Evolutionary conservation across 139 green algal species (phyloP).

Genomic region (Volvox africanus): DNA sequence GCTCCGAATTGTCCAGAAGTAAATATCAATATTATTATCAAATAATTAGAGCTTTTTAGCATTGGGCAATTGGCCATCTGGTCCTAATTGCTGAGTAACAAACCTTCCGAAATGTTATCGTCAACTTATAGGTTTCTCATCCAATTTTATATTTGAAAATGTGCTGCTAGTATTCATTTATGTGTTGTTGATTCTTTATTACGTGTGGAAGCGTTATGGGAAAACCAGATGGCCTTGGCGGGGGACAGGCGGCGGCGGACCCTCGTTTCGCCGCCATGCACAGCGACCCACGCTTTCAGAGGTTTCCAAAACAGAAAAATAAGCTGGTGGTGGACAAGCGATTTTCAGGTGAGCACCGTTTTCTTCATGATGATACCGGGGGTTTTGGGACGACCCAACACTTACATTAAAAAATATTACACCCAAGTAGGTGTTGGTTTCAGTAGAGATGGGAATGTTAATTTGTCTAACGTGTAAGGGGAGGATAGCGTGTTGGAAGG

Average conservation of each 20-base stretch:
- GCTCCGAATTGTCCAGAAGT: background rate
- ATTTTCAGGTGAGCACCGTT: slow-evolving; percentile 75
- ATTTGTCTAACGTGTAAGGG: no score
- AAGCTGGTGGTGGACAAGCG: slow-evolving; percentile 90
- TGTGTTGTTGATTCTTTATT: background rate
- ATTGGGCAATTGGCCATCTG: background rate
- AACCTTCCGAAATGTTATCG: no score
- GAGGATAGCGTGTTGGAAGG: no score
- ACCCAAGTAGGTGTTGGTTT: no score
- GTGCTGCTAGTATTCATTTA: background rate
- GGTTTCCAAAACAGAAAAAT: slow-evolving; percentile 78
- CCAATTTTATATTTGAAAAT: background rate
- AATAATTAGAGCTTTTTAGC: background rate
- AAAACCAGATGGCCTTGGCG: slow-evolving; percentile 28
- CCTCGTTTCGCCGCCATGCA: slow-evolving; percentile 84
- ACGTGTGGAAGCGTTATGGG: background rate
- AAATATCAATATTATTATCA: background rate
- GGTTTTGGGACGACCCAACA: no score
- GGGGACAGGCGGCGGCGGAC: slow-evolving; percentile 10
- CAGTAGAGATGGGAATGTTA: no score
- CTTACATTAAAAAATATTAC: no score
- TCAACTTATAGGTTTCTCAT: no score
- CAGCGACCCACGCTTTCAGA: slow-evolving; percentile 89
- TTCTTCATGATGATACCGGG: no score
- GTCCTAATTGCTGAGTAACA: no score